Evolutionary conservation across 768 basidiomycete species (phyloP).

Genomic region (Naganishia randhawae): DNA sequence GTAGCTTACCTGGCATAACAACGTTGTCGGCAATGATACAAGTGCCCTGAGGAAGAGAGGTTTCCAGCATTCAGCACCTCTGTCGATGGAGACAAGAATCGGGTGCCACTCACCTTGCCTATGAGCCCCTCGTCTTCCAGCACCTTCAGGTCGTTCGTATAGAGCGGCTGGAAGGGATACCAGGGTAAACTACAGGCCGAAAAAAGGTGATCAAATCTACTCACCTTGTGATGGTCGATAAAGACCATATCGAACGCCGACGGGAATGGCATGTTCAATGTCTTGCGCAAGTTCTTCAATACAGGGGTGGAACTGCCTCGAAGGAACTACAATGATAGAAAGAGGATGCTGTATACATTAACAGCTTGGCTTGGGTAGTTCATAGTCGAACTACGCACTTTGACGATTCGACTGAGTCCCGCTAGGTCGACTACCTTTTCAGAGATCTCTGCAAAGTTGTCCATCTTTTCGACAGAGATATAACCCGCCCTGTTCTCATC

Average conservation of each 20-base stretch:
- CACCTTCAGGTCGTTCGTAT: slow-evolving; percentile 45
- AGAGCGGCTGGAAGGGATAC: slow-evolving; percentile 32
- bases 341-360: neutral
- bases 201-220: neutral
- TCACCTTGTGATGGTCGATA: slow-evolving; percentile 43
- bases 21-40: slow-evolving; percentile 20
- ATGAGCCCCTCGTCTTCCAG: slow-evolving; percentile 46
- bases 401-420: slow-evolving; percentile 39
- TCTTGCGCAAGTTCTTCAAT: slow-evolving; percentile 36
- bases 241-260: slow-evolving; percentile 46
- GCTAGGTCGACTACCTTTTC: slow-evolving; percentile 39
- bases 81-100: neutral
- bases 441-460: slow-evolving; percentile 41
- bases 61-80: neutral
- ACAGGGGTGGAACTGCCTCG: slow-evolving; percentile 29
- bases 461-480: slow-evolving; percentile 43
- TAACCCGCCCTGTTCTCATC: slow-evolving; percentile 39
- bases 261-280: slow-evolving; percentile 39
- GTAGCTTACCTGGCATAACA: slow-evolving; percentile 13
- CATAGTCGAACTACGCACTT: slow-evolving; percentile 31
- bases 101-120: slow-evolving; percentile 35
- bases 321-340: slow-evolving; percentile 37
- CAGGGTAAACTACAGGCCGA: neutral
- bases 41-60: neutral
- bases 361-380: too few relatives aligned